A percentile compares a stretch with the other conserved stretches of the same genome.
Evolutionary conservation across 2,329 filamentous ascomycete species (phyloP).

Genomic region (Neospermospora avenae): DNA sequence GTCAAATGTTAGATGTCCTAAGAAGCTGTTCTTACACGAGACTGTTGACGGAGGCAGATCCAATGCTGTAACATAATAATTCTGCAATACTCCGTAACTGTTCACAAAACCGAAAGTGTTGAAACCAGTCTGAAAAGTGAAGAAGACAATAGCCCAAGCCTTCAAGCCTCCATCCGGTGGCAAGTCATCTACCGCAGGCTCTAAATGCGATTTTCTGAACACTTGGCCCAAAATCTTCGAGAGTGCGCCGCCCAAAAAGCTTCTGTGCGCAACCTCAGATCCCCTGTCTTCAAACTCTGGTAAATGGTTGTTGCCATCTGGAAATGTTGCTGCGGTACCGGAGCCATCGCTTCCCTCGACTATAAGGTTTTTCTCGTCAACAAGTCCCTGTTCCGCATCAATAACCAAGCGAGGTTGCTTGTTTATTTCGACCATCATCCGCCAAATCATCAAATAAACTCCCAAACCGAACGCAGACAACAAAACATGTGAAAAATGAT

Average conservation of each 20-base stretch:
- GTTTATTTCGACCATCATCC: not conserved
- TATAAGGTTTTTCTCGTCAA: not conserved
- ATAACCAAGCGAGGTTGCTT: not conserved
- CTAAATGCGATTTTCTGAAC: slow-evolving; percentile 6
- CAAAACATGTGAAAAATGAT: not conserved
- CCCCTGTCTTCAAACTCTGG: not conserved
- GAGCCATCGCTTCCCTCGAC: not conserved
- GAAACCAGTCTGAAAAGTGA: slow-evolving; percentile 31
- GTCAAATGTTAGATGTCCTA: not conserved
- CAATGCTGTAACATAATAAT: slow-evolving; percentile 41
- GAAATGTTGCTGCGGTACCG: not conserved
- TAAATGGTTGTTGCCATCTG: not conserved
- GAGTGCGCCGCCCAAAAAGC: not conserved
- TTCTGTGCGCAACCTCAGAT: not conserved
- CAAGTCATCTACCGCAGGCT: not conserved
- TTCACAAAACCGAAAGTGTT: slow-evolving; percentile 36
- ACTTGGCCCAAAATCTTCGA: not conserved
- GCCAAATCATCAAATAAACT: not conserved
- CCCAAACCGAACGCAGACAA: not conserved
- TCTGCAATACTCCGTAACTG: slow-evolving; percentile 30
- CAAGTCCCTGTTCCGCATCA: slow-evolving; percentile 11
- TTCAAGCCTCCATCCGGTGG: slow-evolving; percentile 20
- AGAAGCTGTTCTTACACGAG: slow-evolving; percentile 31
- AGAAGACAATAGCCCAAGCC: slow-evolving; percentile 36
- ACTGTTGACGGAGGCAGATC: slow-evolving; percentile 36